These are phyloP conservation scores for Daldinia sp. DNA, from an alignment of 2,329 filamentous ascomycete genomes.

Conservation along the genomic window DNA sequence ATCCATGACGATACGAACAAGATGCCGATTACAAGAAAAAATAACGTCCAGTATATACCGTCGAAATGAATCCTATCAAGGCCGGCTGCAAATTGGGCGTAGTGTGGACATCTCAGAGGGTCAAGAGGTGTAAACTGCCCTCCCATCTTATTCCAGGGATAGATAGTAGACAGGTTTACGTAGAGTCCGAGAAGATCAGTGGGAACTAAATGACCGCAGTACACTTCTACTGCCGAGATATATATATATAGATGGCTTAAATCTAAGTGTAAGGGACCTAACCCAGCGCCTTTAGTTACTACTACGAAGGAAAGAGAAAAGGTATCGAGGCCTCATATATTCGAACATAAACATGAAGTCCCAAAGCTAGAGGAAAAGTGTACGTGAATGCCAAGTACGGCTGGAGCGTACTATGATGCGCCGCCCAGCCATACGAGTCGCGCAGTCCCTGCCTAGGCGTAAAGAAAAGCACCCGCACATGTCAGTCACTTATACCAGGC, in stretches of 20 bases:
- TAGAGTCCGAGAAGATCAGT: background rate
- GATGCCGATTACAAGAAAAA: conserved; percentile 54
- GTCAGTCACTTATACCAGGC: conserved; percentile 9
- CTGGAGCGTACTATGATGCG: conserved; percentile 13
- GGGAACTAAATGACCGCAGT: background rate
- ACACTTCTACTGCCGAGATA: background rate
- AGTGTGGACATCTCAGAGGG: conserved; percentile 53
- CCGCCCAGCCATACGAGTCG: conserved; percentile 16
- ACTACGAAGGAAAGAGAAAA: background rate
- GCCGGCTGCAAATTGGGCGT: conserved; percentile 55
- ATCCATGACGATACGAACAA: conserved; percentile 56
- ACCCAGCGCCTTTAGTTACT: background rate
- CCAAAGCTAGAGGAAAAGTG: background rate
- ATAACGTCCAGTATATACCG: conserved; percentile 57
- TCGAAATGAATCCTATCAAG: conserved; percentile 55
- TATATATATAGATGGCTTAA: conserved; percentile 11
- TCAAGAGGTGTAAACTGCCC: conserved; percentile 52
- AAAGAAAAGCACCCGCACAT: conserved; percentile 2
- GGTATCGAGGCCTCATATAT: background rate
- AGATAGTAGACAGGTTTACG: conserved; percentile 6
- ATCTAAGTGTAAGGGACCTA: background rate
- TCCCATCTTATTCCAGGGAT: conserved; percentile 49
- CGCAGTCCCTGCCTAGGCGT: conserved; percentile 6
- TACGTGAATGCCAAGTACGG: conserved; percentile 22
- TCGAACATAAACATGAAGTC: background rate